Evolutionary conservation across 192 early-diverging fungal species (phyloP).

Genomic region (Linnemannia zychae): DNA sequence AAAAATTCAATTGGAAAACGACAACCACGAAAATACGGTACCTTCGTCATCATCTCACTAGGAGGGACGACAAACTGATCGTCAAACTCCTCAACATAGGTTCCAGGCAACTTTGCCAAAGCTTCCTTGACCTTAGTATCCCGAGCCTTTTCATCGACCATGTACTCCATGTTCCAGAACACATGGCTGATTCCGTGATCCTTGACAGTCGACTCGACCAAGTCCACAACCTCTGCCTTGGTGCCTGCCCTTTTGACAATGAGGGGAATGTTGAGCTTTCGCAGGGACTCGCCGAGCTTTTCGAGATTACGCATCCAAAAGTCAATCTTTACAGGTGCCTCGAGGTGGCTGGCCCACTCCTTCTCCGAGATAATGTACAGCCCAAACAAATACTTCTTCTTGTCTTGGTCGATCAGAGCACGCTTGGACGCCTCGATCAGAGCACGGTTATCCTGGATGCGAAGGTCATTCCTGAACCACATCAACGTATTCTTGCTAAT

Average conservation of each 20-base stretch:
- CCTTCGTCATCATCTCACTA: slow-evolving; percentile 62
- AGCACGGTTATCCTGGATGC: slow-evolving; percentile 61
- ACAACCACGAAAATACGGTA: neutral
- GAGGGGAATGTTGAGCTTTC: slow-evolving; percentile 60
- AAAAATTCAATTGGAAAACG: slow-evolving; percentile 8
- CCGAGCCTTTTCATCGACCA: slow-evolving; percentile 64
- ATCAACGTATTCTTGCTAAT: slow-evolving; percentile 55
- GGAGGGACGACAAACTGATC: slow-evolving; percentile 74
- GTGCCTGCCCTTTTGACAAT: slow-evolving; percentile 56
- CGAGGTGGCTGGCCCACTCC: slow-evolving; percentile 68
- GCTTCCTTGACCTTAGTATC: slow-evolving; percentile 48
- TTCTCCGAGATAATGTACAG: slow-evolving; percentile 67
- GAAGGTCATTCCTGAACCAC: slow-evolving; percentile 67
- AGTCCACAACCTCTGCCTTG: slow-evolving; percentile 35
- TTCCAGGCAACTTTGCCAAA: slow-evolving; percentile 16
- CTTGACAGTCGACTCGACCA: slow-evolving; percentile 49
- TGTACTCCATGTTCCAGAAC: slow-evolving; percentile 70
- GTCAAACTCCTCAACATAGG: slow-evolving; percentile 53
- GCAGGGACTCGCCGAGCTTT: slow-evolving; percentile 49
- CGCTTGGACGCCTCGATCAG: slow-evolving; percentile 38
- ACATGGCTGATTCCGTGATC: slow-evolving; percentile 54
- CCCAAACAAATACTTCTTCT: slow-evolving; percentile 45
- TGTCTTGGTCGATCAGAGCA: slow-evolving; percentile 16
- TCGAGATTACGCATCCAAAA: slow-evolving; percentile 65
- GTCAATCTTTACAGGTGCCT: slow-evolving; percentile 66